Percentiles rank a stretch among this genome's conserved stretches.
These are phyloP conservation scores for Phytopythium kandeliae DNA, from an alignment of 352 stramenopile species.

Conservation along the genomic window DNA sequence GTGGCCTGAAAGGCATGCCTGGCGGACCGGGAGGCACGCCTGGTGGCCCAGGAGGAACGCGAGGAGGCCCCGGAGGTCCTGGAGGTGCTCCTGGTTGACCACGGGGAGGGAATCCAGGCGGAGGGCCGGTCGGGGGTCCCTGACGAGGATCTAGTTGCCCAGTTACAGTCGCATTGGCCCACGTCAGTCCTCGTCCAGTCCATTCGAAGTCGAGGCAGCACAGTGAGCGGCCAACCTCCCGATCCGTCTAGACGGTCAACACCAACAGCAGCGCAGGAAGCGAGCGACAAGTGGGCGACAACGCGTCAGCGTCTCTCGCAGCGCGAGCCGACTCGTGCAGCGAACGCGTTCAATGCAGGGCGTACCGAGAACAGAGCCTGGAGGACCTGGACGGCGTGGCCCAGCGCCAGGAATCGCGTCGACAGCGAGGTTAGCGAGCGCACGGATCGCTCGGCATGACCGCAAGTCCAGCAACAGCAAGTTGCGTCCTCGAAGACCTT, in stretches of 20 bases:
- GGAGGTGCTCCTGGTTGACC: constrained; percentile 12
- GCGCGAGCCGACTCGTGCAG: too few species aligned
- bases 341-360: not conserved
- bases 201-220: not conserved
- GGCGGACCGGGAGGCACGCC: constrained; percentile 26
- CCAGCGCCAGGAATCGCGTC: not conserved
- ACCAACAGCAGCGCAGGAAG: not conserved
- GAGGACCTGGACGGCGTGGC: not conserved
- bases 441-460: not conserved
- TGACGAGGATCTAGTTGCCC: not conserved
- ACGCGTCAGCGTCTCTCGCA: too few species aligned
- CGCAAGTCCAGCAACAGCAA: not conserved
- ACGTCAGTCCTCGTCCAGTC: not conserved
- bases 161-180: not conserved
- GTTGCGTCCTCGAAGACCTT: not conserved
- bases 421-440: not conserved
- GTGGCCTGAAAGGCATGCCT: too few species aligned
- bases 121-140: not conserved
- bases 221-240: not conserved
- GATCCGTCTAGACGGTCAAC: not conserved
- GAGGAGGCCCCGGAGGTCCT: constrained; percentile 19
- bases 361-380: not conserved
- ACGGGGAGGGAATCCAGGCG: constrained; percentile 11
- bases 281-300: not conserved
- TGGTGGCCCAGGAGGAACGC: constrained; percentile 18